These are phyloP conservation scores for Dispira parvispora DNA, from an alignment of 192 early-diverging fungal genomes.

Conservation along the genomic window DNA sequence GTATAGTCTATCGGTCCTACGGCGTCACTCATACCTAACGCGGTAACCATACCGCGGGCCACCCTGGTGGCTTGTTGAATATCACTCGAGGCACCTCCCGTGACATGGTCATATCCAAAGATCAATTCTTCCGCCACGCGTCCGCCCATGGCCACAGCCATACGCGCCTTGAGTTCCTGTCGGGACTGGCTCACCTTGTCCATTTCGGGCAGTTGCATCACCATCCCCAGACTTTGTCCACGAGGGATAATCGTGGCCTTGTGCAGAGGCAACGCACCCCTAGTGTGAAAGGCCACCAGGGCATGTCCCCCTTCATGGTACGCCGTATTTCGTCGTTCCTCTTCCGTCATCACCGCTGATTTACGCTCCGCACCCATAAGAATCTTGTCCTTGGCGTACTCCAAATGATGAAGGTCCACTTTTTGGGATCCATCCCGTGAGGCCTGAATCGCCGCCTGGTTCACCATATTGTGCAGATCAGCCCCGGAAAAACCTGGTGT, in stretches of 20 bases:
- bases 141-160: slow-evolving; percentile 99
- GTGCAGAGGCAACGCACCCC: slow-evolving; percentile 87
- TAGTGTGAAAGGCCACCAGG: slow-evolving; percentile 85
- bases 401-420: slow-evolving; percentile 71
- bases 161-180: slow-evolving; percentile 67
- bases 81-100: slow-evolving; percentile 86
- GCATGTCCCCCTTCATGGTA: slow-evolving; percentile 99
- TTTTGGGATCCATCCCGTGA: slow-evolving; percentile 54
- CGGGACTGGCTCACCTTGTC: slow-evolving; percentile 67
- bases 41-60: slow-evolving; percentile 79
- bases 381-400: slow-evolving; percentile 97
- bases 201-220: slow-evolving; percentile 85
- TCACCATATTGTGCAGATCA: slow-evolving; percentile 94
- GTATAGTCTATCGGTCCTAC: slow-evolving; percentile 67
- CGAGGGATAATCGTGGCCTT: slow-evolving; percentile 98
- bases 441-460: slow-evolving; percentile 93
- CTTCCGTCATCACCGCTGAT: slow-evolving; percentile 77
- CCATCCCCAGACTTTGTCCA: slow-evolving; percentile 58
- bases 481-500: slow-evolving; percentile 99
- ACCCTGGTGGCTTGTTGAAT: slow-evolving; percentile 76
- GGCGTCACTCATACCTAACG: slow-evolving; percentile 90
- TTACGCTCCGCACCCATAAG: slow-evolving; percentile 95
- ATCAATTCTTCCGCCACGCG: slow-evolving; percentile 93
- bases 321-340: slow-evolving; percentile 76
- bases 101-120: slow-evolving; percentile 85